Conservation (phyloP, 2,329 filamentous ascomycete species). For the Colletotrichum sp. region DNA sequence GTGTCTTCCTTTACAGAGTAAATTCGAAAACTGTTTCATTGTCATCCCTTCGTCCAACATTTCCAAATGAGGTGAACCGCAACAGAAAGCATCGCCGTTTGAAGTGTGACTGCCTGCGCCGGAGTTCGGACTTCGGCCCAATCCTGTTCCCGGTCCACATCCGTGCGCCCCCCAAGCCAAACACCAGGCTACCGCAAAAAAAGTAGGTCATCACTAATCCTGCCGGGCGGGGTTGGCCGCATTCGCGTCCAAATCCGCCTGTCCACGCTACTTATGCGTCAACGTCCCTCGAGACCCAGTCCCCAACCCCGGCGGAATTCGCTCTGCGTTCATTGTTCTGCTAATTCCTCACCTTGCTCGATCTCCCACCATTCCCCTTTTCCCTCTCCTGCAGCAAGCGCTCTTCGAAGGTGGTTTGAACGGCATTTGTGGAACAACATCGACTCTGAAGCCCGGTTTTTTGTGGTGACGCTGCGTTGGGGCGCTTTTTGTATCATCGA, state of each 20-base stretch:
- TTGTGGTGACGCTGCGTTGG: not conserved
- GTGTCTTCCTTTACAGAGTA: not conserved
- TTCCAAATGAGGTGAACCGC: not conserved
- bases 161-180: not conserved
- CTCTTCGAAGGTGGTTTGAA: not conserved
- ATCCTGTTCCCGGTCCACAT: not conserved
- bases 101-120: not conserved
- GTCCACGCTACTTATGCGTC: not conserved
- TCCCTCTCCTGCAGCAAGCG: not conserved
- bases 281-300: not conserved
- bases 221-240: not conserved
- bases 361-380: not conserved
- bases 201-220: not conserved
- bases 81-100: not conserved
- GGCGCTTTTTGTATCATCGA: not conserved
- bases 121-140: not conserved
- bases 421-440: not conserved
- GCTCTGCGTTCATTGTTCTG: not conserved
- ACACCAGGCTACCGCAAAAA: not conserved
- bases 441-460: not conserved
- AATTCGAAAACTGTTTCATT: not conserved
- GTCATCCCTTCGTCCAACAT: not conserved
- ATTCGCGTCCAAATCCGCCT: not conserved
- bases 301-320: constrained; percentile 13
- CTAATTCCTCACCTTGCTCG: not conserved